A percentile compares a stretch with the other conserved stretches of the same genome.
Conservation (phyloP, 768 basidiomycete genomes). For the Pisolithus microcarpus region DNA sequence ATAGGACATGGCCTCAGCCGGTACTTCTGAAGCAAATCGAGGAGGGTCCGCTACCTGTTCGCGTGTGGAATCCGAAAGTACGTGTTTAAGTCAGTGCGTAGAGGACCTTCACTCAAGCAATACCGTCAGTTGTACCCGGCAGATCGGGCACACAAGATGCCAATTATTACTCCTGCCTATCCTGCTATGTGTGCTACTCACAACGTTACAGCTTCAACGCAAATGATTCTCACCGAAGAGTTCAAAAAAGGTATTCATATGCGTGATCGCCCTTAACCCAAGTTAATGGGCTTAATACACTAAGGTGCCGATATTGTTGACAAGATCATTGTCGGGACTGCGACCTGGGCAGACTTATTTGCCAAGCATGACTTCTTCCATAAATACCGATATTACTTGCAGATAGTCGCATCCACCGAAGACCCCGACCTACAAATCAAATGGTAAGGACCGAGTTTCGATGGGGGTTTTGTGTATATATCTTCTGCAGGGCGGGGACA, state of each 20-base stretch:
- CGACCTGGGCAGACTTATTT: conserved; percentile 91
- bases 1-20: conserved; percentile 96
- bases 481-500: conserved; percentile 69
- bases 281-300: conserved; percentile 10
- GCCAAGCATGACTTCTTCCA: conserved; percentile 94
- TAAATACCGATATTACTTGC: conserved; percentile 93
- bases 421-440: conserved; percentile 82
- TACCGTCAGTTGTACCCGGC: conserved; percentile 72
- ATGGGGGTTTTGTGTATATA: conserved; percentile 8
- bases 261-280: background rate
- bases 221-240: conserved; percentile 93
- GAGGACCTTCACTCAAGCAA: background rate
- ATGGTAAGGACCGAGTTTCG: conserved; percentile 53
- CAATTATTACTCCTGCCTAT: conserved; percentile 98
- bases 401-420: conserved; percentile 89
- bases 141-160: conserved; percentile 96
- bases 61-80: conserved; percentile 98
- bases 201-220: conserved; percentile 93
- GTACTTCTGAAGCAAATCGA: conserved; percentile 97
- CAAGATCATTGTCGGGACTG: conserved; percentile 77
- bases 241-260: conserved; percentile 71
- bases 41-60: conserved; percentile 85
- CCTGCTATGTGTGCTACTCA: conserved; percentile 99
- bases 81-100: background rate
- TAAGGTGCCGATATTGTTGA: conserved; percentile 90